Evolutionary conservation across 345 rosid species (phyloP), one percentile per base, ranked within the genome.

Genomic region (Ceriops tagal): DNA sequence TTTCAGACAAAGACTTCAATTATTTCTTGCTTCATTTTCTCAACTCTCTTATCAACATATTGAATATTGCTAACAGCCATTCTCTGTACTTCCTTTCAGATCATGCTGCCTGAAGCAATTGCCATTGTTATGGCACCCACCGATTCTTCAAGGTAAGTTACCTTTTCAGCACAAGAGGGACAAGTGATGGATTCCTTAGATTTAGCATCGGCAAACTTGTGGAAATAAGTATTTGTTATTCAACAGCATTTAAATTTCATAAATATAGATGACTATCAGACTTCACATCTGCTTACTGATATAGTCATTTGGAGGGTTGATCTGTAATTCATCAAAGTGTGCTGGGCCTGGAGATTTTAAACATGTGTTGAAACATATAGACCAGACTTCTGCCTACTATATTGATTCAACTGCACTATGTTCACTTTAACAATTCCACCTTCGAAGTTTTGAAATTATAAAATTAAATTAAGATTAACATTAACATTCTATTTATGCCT

Each of bases 71-170:
- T 66, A 46, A 70, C 58, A 6, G 30, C 24, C 20, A 27, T 27
- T 63, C 53, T 24, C 57, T 37, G 43, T 28, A 65, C 9, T 22
- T 61, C 43, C 30, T 66, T 35, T 5, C 75, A 89, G 97, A 88
- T 95, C 76, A 95, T 95, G 96, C 64, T 95, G 62, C 93, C 97
- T 9, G 99, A 92, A 78, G 96, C 99, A 74, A 72, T 95, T 20
- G 96, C 97, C 27, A 88, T 95, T 22, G 96, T 91, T 60, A 92
- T 95, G 97, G 99, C 99, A 15, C 96, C 99, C n/a, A 91, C 93
- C 34, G 97, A 91, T 71, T 70, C 80, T 52, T 81, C 92, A 69
- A 88, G 93, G 93, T 86, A 83, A 21, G 21, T 65, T 73, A 22
- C 46, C 8, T 31, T 57, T 63, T 51, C 58, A 18, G 16, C 47